Conservation (phyloP, 2,329 filamentous ascomycete species). For the Capronia epimyces region DNA sequence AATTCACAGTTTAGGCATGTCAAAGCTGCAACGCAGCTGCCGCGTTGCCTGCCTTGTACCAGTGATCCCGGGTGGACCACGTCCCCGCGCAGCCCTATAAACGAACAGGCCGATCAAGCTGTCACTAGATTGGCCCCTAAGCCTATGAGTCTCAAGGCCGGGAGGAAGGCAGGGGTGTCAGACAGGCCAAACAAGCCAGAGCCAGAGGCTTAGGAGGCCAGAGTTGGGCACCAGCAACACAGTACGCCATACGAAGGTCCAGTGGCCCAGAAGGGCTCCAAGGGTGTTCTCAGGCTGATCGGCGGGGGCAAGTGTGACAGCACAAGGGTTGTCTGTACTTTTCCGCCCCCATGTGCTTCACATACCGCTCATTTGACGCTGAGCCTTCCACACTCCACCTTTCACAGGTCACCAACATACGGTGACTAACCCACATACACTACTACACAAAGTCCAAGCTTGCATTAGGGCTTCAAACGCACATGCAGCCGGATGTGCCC, state of each 20-base stretch:
- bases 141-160: neutral
- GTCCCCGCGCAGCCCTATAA: conserved; percentile 1
- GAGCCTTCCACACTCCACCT: conserved; percentile 14
- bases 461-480: neutral
- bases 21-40: neutral
- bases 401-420: conserved; percentile 21
- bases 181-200: neutral
- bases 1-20: neutral
- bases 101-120: neutral
- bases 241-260: too few species aligned
- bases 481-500: neutral
- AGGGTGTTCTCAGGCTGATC: neutral
- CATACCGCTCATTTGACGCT: conserved; percentile 21
- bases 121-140: conserved; percentile 5
- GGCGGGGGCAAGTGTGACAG: conserved; percentile 5
- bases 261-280: neutral
- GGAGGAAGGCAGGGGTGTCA: neutral
- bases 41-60: neutral
- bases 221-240: neutral
- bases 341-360: conserved; percentile 3
- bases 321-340: neutral
- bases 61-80: neutral
- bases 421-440: conserved; percentile 15
- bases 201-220: neutral
- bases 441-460: neutral